Conservation (phyloP, 2,329 filamentous ascomycete species). For the Pseudogymnoascus sp. region DNA sequence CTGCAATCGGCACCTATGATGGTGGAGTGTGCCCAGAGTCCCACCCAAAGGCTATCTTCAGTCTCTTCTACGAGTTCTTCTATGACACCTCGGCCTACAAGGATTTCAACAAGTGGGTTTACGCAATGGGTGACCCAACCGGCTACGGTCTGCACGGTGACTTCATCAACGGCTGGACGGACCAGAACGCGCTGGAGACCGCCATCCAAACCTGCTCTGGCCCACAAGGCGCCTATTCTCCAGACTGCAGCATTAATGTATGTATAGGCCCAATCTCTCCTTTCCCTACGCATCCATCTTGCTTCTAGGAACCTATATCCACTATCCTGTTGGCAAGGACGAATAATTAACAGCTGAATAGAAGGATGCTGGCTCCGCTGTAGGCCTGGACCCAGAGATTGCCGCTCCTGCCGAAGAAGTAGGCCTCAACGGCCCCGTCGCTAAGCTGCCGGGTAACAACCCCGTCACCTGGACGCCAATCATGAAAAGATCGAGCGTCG, state of each 20-base stretch:
- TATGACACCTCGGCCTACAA: constrained; percentile 11
- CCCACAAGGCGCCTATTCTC: neutral
- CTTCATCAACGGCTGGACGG: constrained; percentile 16
- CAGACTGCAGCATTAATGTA: constrained; percentile 9
- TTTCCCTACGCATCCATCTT: neutral
- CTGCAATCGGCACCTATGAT: constrained; percentile 10
- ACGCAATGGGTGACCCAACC: constrained; percentile 14
- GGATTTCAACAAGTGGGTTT: constrained; percentile 13
- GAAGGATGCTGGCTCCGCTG: neutral
- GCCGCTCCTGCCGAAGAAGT: constrained; percentile 9
- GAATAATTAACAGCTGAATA: neutral
- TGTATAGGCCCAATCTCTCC: neutral
- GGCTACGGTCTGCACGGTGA: constrained; percentile 15
- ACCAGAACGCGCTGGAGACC: constrained; percentile 9
- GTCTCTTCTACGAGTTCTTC: constrained; percentile 15
- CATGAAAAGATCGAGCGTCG: neutral
- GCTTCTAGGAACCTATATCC: neutral
- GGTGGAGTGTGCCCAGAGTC: constrained; percentile 16
- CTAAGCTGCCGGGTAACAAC: constrained; percentile 13
- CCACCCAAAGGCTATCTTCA: constrained; percentile 14
- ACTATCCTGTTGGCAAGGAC: neutral
- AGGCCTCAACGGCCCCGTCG: constrained; percentile 13
- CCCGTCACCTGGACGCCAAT: neutral
- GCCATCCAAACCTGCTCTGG: constrained; percentile 13
- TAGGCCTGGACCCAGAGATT: neutral